Percentiles rank a stretch among this genome's conserved stretches.
Conservation (phyloP, 352 stramenopile species). For the Globisporangium rhizosaccharum region DNA sequence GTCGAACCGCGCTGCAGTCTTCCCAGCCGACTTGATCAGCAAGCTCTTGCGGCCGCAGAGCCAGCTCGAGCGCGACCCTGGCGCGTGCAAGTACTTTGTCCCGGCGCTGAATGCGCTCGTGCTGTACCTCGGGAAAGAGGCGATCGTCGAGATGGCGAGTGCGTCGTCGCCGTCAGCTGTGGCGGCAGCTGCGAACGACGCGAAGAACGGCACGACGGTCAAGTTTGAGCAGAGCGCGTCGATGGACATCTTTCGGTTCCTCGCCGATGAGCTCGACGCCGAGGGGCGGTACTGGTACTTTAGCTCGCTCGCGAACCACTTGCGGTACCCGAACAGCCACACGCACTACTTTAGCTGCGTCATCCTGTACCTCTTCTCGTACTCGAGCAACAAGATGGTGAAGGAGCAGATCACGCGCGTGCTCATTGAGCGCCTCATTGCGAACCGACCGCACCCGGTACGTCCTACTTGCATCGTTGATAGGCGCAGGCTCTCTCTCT, state of each 20-base stretch:
- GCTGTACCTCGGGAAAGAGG: conserved; percentile 83
- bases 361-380: conserved; percentile 98
- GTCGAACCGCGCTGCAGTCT: conserved; percentile 86
- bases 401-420: conserved; percentile 98
- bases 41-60: conserved; percentile 61
- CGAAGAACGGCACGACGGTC: conserved; percentile 27
- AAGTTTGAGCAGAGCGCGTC: conserved; percentile 85
- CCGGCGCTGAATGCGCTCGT: conserved; percentile 92
- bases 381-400: conserved; percentile 94
- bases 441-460: conserved; percentile 96
- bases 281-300: conserved; percentile 97
- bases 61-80: conserved; percentile 68
- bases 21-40: conserved; percentile 69
- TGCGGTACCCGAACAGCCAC: conserved; percentile 98
- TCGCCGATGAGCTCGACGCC: conserved; percentile 95
- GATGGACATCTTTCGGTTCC: conserved; percentile 94
- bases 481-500: background rate
- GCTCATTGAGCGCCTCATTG: conserved; percentile 98
- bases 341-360: conserved; percentile 99
- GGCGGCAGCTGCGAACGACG: conserved; percentile 1
- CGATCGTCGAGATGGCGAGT: conserved; percentile 75
- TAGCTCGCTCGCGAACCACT: conserved; percentile 98
- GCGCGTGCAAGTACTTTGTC: conserved; percentile 83
- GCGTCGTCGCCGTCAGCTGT: conserved; percentile 17
- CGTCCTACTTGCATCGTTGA: conserved; percentile 5